These are phyloP conservation scores for Phaeosphaeria sp. DNA, from an alignment of 2,329 filamentous ascomycete genomes.

Conservation along the genomic window DNA sequence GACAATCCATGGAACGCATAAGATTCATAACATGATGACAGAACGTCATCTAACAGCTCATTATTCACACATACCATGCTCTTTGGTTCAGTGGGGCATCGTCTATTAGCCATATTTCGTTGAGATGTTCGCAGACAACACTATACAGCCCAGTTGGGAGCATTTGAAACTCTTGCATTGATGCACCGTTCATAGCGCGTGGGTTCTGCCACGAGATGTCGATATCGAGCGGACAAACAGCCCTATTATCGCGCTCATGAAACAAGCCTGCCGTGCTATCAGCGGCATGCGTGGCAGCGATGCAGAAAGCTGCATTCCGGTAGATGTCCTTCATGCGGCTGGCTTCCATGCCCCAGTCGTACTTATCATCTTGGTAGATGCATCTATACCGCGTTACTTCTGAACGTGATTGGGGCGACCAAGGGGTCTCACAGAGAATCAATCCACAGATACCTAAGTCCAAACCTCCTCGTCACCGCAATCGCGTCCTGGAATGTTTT, in stretches of 20 bases:
- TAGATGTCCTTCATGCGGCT: constrained; percentile 8
- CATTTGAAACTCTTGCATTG: not conserved
- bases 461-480: constrained; percentile 18
- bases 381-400: not conserved
- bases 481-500: constrained; percentile 30
- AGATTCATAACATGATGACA: too few relatives aligned
- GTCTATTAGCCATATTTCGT: not conserved
- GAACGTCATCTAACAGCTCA: too few relatives aligned
- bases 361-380: constrained; percentile 16
- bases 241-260: not conserved
- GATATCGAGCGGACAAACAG: not conserved
- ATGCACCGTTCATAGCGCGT: not conserved
- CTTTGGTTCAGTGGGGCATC: constrained; percentile 7
- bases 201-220: not conserved
- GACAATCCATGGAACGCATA: not conserved
- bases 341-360: constrained; percentile 10
- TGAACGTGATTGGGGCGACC: not conserved
- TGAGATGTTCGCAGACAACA: not conserved
- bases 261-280: constrained; percentile 2
- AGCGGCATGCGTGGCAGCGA: constrained; percentile 7
- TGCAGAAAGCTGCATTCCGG: constrained; percentile 1
- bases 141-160: not conserved
- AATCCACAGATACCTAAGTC: constrained; percentile 30
- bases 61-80: constrained; percentile 10
- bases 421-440: constrained; percentile 18